Evolutionary conservation across 345 rosid species (phyloP), one percentile per base, ranked within the genome.

Genomic region (Lepidium africanum): DNA sequence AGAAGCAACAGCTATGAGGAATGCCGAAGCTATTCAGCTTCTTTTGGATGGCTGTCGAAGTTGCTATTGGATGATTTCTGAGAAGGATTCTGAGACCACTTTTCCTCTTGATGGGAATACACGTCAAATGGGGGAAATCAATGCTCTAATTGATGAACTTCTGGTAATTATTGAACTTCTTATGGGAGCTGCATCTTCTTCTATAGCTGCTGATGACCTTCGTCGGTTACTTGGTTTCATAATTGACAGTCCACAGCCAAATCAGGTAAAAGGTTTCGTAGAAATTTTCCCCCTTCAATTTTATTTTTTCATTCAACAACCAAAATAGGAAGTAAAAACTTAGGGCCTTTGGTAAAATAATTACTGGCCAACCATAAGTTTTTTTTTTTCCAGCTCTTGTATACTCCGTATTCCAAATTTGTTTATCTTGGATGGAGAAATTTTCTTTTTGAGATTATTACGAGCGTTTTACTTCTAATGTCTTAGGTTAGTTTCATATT

Each of bases 11-110:
- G 91, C 82, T 60, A 95, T 95, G 99, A 83, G 91, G 74, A 82
- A 91, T 78, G 97, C 97, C 42, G 89, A 89, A 77, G 99, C 99
- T 78, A 87, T 95, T 77, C 99, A 95, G 76, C 77, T 91, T 91
- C 97, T 95, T 82, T 91, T 95, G 69, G 99, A 95, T 84, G 95
- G 96, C 75, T 89, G 99, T 83, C 85, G 99, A 87, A 89, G 85
- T 80, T 95, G 99, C 82, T 95, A 91, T 75, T 95, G 99, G 99
- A 84, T 85, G 69, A 70, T 85, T 71, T 80, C 75, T 48, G 97
- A 95, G 79, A 89, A 84, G 83, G 91, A 89, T 71, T 91, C 96
- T 14, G 83, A 84, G 43, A 70, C 79, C 61, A 78, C 87, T 21
- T 91, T 85, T 78, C 85, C 87, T 48, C 68, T 78, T 55, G 81